phyloP scores from a whole-genome alignment of 2,329 filamentous ascomycete genomes.

The Cladosporium sp. region DNA sequence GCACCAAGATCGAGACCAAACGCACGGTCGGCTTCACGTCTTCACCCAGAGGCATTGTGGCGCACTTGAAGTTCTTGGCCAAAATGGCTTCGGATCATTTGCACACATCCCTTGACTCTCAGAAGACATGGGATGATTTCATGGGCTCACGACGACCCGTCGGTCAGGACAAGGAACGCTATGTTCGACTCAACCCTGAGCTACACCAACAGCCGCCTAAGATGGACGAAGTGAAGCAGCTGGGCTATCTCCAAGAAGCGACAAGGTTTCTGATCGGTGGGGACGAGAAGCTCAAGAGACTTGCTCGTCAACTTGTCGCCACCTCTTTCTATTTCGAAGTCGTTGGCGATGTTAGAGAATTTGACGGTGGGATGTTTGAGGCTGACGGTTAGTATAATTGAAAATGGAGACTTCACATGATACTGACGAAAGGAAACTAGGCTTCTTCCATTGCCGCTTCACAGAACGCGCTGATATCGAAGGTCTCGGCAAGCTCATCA shows the following conservation, averaged over 20 bases:
- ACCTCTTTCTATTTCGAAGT: conserved; percentile 2
- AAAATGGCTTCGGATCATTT: conserved; percentile 7
- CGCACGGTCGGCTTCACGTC: not conserved
- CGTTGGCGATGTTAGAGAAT: not conserved
- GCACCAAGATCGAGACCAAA: not conserved
- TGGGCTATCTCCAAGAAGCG: conserved; percentile 9
- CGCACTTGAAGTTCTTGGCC: conserved; percentile 4
- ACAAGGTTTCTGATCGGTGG: conserved; percentile 6
- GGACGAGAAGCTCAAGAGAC: not conserved
- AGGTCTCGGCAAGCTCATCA: conserved; percentile 1
- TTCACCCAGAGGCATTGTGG: conserved; percentile 3
- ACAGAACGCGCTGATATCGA: not conserved
- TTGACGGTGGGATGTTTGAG: not conserved
- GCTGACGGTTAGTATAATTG: not conserved
- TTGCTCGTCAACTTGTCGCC: conserved; percentile 3
- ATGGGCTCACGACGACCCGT: not conserved
- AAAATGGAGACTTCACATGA: too few species aligned
- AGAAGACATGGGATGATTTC: not conserved
- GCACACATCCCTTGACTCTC: conserved; percentile 5
- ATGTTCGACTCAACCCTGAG: conserved; percentile 13
- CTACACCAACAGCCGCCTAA: conserved; percentile 6
- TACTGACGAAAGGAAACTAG: not conserved
- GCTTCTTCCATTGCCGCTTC: conserved; percentile 2
- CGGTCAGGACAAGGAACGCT: not conserved
- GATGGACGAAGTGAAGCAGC: conserved; percentile 12